phyloP scores from a whole-genome alignment of 768 basidiomycete species.

The Suillus variegatus region DNA sequence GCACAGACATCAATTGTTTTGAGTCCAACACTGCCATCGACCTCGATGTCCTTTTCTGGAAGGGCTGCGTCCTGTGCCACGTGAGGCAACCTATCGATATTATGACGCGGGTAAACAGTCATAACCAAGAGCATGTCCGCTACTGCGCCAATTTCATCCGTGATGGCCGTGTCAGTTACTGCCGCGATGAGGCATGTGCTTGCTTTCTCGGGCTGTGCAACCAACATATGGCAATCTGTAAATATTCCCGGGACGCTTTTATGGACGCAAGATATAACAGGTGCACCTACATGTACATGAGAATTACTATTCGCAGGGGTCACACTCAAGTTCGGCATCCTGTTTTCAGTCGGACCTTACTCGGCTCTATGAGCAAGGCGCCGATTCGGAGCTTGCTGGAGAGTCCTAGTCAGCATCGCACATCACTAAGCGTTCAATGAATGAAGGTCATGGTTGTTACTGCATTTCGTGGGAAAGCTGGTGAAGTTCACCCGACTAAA shows the following conservation, averaged over 20 bases:
- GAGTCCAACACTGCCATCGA: slow-evolving; percentile 96
- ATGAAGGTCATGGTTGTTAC: no score
- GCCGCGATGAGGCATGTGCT: slow-evolving; percentile 4
- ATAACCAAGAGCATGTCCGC: slow-evolving; percentile 96
- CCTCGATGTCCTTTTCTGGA: slow-evolving; percentile 95
- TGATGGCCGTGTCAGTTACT: slow-evolving; percentile 57
- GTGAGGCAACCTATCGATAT: slow-evolving; percentile 1
- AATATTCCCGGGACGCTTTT: slow-evolving; percentile 96
- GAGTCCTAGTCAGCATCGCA: no score
- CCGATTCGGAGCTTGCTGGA: no score
- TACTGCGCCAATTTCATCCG: slow-evolving; percentile 76
- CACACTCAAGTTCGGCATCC: no score
- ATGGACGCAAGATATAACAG: slow-evolving; percentile 83
- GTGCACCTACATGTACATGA: slow-evolving; percentile 60
- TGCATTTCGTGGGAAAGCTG: no score
- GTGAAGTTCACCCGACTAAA: no score
- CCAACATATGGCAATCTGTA: slow-evolving; percentile 99
- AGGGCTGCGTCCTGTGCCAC: slow-evolving; percentile 74
- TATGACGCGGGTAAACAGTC: slow-evolving; percentile 75
- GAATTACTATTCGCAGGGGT: not conserved
- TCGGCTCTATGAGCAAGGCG: no score
- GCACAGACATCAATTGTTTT: slow-evolving; percentile 88
- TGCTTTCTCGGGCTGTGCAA: slow-evolving; percentile 88
- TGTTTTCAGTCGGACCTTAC: no score
- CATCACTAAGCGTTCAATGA: no score